phyloP scores from a whole-genome alignment of 2,329 filamentous ascomycete genomes.

The Apiospora hydei region DNA sequence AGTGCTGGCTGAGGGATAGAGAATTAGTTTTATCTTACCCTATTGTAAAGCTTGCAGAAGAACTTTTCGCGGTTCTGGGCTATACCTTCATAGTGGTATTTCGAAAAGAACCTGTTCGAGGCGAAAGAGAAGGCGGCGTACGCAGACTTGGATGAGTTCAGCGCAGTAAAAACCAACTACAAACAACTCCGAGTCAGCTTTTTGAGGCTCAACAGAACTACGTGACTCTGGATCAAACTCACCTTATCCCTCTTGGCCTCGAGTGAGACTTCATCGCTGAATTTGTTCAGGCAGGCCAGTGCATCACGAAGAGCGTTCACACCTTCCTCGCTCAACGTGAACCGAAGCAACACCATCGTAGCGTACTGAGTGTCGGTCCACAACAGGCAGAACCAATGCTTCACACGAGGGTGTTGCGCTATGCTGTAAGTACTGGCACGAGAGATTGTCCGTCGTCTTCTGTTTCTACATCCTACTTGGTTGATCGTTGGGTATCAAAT shows the following conservation, averaged over 20 bases:
- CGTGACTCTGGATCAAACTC: constrained; percentile 33
- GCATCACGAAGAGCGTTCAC: constrained; percentile 75
- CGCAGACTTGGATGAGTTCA: constrained; percentile 83
- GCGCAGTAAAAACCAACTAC: constrained; percentile 75
- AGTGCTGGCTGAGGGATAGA: constrained; percentile 11
- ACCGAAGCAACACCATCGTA: constrained; percentile 69
- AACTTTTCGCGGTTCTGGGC: constrained; percentile 65
- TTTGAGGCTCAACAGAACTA: neutral
- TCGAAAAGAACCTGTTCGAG: constrained; percentile 73
- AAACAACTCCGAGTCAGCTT: constrained; percentile 28
- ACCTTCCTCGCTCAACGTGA: constrained; percentile 77
- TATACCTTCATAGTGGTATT: constrained; percentile 70
- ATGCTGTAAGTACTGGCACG: neutral
- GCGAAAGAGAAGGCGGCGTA: constrained; percentile 77
- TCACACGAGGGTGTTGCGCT: neutral
- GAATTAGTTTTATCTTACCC: constrained; percentile 51
- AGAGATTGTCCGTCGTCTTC: neutral
- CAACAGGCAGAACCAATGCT: too few species aligned
- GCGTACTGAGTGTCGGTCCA: neutral
- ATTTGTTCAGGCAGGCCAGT: constrained; percentile 77
- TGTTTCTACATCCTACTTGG: neutral
- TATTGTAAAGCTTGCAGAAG: constrained; percentile 77
- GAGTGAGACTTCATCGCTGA: constrained; percentile 79
- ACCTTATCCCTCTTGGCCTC: constrained; percentile 76
- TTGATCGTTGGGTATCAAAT: neutral